These are phyloP conservation scores for Amphirosellinia nigrospora DNA, from an alignment of 495 filamentous ascomycete species.

Conservation along the genomic window DNA sequence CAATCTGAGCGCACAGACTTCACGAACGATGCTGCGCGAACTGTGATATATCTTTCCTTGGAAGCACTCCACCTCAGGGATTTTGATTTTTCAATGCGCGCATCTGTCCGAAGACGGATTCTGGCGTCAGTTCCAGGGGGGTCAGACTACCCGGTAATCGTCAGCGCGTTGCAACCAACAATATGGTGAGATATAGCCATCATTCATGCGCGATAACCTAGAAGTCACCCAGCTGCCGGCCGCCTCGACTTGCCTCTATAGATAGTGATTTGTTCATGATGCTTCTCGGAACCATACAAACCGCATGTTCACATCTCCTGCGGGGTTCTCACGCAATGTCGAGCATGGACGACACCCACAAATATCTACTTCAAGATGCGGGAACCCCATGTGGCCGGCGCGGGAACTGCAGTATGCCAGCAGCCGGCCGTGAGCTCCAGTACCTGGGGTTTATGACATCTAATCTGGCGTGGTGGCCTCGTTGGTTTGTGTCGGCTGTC, in stretches of 20 bases:
- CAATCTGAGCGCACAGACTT: conserved; percentile 17
- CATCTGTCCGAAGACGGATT: conserved; percentile 23
- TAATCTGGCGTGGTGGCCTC: not conserved
- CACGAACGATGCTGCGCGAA: not conserved
- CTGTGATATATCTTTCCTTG: not conserved
- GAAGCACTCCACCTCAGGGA: conserved; percentile 4
- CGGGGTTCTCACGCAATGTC: not conserved
- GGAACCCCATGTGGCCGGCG: conserved; percentile 19
- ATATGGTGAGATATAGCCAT: conserved; percentile 1
- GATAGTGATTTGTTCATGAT: conserved; percentile 21
- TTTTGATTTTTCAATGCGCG: conserved; percentile 11
- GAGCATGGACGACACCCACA: conserved; percentile 7
- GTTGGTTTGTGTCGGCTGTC: conserved; percentile 4
- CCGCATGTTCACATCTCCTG: not conserved
- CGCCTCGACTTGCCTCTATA: conserved; percentile 24
- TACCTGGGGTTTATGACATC: conserved; percentile 3
- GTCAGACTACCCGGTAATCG: conserved; percentile 11
- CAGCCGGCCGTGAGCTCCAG: conserved; percentile 4
- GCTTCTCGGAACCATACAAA: conserved; percentile 7
- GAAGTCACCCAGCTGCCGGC: conserved; percentile 16
- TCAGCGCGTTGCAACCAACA: conserved; percentile 7
- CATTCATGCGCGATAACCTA: conserved; percentile 14
- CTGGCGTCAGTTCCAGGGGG: conserved; percentile 19
- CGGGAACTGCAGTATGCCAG: conserved; percentile 24
- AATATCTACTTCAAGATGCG: conserved; percentile 18